phyloP scores from a whole-genome alignment of 2,329 filamentous ascomycete genomes.

The Aschersonia sp. region DNA sequence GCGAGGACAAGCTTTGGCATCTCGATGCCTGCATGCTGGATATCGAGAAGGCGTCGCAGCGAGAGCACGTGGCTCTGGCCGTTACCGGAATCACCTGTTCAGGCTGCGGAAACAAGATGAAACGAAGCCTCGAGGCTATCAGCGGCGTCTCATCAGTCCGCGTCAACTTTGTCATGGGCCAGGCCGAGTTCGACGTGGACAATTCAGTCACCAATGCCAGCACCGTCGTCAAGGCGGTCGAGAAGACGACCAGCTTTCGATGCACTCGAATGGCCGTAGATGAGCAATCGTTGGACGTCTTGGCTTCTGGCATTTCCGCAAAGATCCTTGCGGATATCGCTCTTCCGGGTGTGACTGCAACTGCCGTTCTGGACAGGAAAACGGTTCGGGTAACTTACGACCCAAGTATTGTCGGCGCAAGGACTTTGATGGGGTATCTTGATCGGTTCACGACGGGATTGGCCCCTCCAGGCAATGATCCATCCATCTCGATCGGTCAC shows the following conservation, averaged over 20 bases:
- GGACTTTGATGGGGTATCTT: constrained; percentile 12
- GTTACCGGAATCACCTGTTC: constrained; percentile 23
- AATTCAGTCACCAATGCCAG: constrained; percentile 9
- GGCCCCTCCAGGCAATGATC: constrained; percentile 17
- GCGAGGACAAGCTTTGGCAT: background rate
- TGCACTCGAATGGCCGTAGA: constrained; percentile 11
- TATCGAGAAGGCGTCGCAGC: constrained; percentile 11
- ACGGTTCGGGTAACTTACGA: constrained; percentile 19
- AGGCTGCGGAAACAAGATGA: constrained; percentile 19
- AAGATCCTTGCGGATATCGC: constrained; percentile 8
- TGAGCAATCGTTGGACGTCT: constrained; percentile 15
- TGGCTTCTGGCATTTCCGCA: constrained; percentile 8
- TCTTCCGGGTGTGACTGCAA: constrained; percentile 12
- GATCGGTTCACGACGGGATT: constrained; percentile 10
- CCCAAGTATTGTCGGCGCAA: constrained; percentile 16
- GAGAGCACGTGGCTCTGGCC: constrained; percentile 13
- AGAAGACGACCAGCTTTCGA: constrained; percentile 16
- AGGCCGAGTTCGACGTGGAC: constrained; percentile 18
- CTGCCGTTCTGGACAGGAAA: constrained; percentile 13
- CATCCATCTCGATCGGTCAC: constrained; percentile 14
- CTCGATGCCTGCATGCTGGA: constrained; percentile 5
- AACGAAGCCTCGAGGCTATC: constrained; percentile 11
- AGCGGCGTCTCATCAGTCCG: constrained; percentile 16
- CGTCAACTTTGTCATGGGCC: constrained; percentile 24
- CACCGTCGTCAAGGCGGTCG: constrained; percentile 12